A percentile compares a stretch with the other conserved stretches of the same genome.
Evolutionary conservation across 2,329 filamentous ascomycete species (phyloP).

Genomic region (Calonectria fujianensis): DNA sequence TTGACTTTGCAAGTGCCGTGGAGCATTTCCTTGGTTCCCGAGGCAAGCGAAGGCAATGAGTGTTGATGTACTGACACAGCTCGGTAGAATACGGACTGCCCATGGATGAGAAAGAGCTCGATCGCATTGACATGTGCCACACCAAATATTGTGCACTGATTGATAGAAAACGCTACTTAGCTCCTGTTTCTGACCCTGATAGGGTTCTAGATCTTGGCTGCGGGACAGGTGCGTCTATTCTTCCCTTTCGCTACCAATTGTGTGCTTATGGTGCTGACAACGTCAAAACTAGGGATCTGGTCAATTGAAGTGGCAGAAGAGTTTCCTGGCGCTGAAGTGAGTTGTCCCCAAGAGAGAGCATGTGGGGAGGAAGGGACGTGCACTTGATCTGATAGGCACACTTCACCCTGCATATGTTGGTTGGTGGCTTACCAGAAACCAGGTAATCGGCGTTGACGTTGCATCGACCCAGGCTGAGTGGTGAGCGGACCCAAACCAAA

Average conservation of each 20-base stretch:
- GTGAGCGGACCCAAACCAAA: slow-evolving; percentile 26
- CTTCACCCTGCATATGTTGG: neutral
- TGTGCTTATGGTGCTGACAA: neutral
- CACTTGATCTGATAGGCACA: neutral
- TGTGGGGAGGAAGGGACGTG: neutral
- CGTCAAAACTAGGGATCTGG: slow-evolving; percentile 54
- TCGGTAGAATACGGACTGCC: slow-evolving; percentile 62
- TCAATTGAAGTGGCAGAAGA: slow-evolving; percentile 62
- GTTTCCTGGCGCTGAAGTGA: slow-evolving; percentile 44
- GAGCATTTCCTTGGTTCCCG: too few relatives aligned
- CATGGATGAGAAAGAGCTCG: slow-evolving; percentile 64
- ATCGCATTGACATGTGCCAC: slow-evolving; percentile 65
- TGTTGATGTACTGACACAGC: slow-evolving; percentile 1
- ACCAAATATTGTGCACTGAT: slow-evolving; percentile 58
- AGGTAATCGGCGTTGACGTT: slow-evolving; percentile 50
- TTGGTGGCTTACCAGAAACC: slow-evolving; percentile 2
- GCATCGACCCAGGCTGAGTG: slow-evolving; percentile 49
- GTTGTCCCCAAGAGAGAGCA: neutral
- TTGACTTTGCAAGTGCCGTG: neutral
- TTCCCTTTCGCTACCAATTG: neutral
- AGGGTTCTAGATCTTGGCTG: slow-evolving; percentile 58
- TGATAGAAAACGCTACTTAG: slow-evolving; percentile 52
- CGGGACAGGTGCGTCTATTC: slow-evolving; percentile 51
- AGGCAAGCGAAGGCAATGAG: neutral
- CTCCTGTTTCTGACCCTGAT: slow-evolving; percentile 52